phyloP scores from a whole-genome alignment of 1,284 basidiomycete genomes.

The Tilletiaria anomala region DNA sequence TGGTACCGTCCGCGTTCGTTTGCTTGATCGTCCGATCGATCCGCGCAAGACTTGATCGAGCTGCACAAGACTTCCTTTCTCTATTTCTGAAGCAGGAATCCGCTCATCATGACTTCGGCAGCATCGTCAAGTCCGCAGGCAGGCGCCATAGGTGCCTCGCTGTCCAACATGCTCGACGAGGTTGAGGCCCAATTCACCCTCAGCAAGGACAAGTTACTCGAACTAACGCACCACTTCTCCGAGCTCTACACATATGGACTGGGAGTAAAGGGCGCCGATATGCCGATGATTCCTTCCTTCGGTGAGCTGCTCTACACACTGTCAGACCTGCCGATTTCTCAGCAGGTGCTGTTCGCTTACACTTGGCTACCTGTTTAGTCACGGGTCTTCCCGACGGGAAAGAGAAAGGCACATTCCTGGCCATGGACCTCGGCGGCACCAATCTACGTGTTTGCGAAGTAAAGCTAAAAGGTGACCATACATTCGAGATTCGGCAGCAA shows the following conservation, averaged over 20 bases:
- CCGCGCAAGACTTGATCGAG: too few relatives aligned
- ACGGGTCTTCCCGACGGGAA: constrained; percentile 28
- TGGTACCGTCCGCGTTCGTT: too few relatives aligned
- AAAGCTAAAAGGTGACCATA: constrained; percentile 68
- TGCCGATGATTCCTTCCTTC: constrained; percentile 35
- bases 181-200: constrained; percentile 20
- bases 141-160: too few relatives aligned
- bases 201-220: constrained; percentile 13
- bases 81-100: too few relatives aligned
- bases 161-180: constrained; percentile 5
- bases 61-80: too few relatives aligned
- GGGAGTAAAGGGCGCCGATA: constrained; percentile 21
- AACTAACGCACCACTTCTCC: constrained; percentile 17
- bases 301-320: constrained; percentile 2
- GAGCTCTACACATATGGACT: constrained; percentile 25
- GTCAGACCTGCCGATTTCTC: background rate
- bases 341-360: background rate
- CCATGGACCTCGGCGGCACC: constrained; percentile 33
- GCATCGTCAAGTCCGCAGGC: too few relatives aligned
- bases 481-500: constrained; percentile 57
- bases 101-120: too few relatives aligned
- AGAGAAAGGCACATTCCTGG: constrained; percentile 32
- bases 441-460: constrained; percentile 73
- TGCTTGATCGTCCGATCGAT: too few relatives aligned
- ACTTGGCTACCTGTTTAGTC: constrained; percentile 5